Conservation (phyloP, 2,329 filamentous ascomycete species). For the Neophaeococcomyces aloes region DNA sequence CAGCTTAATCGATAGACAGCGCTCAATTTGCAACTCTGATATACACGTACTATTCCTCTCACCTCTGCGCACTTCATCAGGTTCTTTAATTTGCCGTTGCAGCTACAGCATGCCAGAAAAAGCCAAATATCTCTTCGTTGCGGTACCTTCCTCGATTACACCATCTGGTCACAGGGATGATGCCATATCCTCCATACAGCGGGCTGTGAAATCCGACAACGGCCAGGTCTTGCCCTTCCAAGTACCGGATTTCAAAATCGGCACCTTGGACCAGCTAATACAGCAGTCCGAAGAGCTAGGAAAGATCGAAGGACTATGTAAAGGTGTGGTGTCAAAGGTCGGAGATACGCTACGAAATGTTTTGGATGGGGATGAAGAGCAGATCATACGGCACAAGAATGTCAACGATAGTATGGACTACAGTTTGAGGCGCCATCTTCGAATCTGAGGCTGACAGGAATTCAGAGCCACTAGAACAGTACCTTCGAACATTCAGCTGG, state of each 20-base stretch:
- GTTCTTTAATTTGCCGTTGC: not conserved
- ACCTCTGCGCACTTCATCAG: not conserved
- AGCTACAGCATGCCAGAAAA: constrained; percentile 5
- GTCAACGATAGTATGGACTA: constrained; percentile 74
- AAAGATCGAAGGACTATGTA: constrained; percentile 73
- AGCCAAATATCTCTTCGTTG: constrained; percentile 65
- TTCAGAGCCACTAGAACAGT: constrained; percentile 91
- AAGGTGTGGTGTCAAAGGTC: constrained; percentile 77
- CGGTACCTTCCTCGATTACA: constrained; percentile 77
- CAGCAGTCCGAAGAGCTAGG: constrained; percentile 91
- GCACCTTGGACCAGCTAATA: constrained; percentile 85
- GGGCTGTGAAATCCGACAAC: constrained; percentile 62
- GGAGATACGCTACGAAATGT: constrained; percentile 73
- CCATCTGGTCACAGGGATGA: constrained; percentile 70
- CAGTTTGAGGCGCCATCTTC: not conserved
- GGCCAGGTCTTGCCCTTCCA: constrained; percentile 66
- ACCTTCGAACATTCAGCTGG: constrained; percentile 81
- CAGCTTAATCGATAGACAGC: not conserved
- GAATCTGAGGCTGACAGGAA: constrained; percentile 3
- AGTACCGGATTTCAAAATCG: constrained; percentile 94
- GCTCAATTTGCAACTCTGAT: not conserved
- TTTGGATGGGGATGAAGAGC: constrained; percentile 73
- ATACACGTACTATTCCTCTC: not conserved
- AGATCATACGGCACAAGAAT: constrained; percentile 75
- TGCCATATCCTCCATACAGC: constrained; percentile 63